A percentile compares a stretch with the other conserved stretches of the same genome.
These are phyloP conservation scores for Papilionanthe hybrid DNA, from an alignment of 116 monocot genomes.

Conservation along the genomic window DNA sequence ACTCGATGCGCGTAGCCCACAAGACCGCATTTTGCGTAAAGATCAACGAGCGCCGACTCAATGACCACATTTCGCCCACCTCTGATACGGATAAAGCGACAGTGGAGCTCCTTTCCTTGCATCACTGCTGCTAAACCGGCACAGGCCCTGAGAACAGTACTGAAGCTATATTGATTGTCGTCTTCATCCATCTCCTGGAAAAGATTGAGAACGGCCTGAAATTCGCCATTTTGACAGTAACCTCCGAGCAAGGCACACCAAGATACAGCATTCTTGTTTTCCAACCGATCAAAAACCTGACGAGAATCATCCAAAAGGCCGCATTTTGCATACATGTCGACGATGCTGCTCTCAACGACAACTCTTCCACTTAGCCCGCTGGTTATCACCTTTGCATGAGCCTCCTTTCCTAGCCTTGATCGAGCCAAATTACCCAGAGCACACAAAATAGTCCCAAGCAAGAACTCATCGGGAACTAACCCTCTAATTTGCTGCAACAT, in stretches of 20 bases:
- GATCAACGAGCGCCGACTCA: slow-evolving; percentile 69
- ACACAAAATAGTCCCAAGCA: slow-evolving; percentile 36
- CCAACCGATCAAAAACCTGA: slow-evolving; percentile 64
- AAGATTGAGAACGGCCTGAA: slow-evolving; percentile 31
- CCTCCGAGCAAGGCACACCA: slow-evolving; percentile 79
- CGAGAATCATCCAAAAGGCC: slow-evolving; percentile 35
- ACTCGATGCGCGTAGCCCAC: slow-evolving; percentile 47
- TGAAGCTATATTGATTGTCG: slow-evolving; percentile 47
- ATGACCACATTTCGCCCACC: slow-evolving; percentile 43
- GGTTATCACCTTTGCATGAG: slow-evolving; percentile 30
- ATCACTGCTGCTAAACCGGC: slow-evolving; percentile 41
- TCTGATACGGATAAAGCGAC: slow-evolving; percentile 42
- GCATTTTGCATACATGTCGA: slow-evolving; percentile 85
- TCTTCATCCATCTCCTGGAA: slow-evolving; percentile 59
- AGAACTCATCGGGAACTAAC: slow-evolving; percentile 26
- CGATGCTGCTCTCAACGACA: slow-evolving; percentile 50
- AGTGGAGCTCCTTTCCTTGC: slow-evolving; percentile 63
- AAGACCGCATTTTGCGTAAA: slow-evolving; percentile 72
- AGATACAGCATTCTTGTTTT: slow-evolving; percentile 49
- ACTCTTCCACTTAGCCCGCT: slow-evolving; percentile 46
- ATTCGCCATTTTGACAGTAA: slow-evolving; percentile 59
- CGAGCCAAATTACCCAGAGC: slow-evolving; percentile 43
- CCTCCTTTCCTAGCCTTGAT: slow-evolving; percentile 36
- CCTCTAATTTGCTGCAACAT: slow-evolving; percentile 20
- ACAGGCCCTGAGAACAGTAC: slow-evolving; percentile 71